phyloP scores from a whole-genome alignment of 345 rosid species.

The Brassica nigra region DNA sequence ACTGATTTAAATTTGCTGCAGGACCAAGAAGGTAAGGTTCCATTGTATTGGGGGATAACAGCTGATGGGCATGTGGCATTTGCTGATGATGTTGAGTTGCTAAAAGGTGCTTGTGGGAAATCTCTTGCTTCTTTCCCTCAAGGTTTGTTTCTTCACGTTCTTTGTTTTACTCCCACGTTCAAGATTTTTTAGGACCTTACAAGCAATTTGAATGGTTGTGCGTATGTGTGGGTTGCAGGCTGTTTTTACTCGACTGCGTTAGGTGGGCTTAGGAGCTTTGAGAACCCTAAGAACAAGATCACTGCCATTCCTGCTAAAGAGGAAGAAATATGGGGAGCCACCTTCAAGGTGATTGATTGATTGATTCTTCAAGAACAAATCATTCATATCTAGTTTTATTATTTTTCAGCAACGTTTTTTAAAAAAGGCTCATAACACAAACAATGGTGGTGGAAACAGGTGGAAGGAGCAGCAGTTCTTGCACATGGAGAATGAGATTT shows the following conservation, averaged over 20 bases:
- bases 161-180: background rate
- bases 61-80: slow-evolving; percentile 93
- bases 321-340: slow-evolving; percentile 98
- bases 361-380: background rate
- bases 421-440: slow-evolving; percentile 2
- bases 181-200: background rate
- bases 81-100: slow-evolving; percentile 79
- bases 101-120: slow-evolving; percentile 94
- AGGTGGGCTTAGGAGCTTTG: slow-evolving; percentile 86
- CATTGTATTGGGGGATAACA: slow-evolving; percentile 96
- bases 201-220: slow-evolving; percentile 1
- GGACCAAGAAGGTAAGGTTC: slow-evolving; percentile 94
- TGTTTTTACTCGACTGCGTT: slow-evolving; percentile 87
- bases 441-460: slow-evolving; percentile 54
- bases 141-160: slow-evolving; percentile 49
- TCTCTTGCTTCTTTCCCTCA: slow-evolving; percentile 97
- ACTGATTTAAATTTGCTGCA: slow-evolving; percentile 29
- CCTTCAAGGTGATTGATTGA: slow-evolving; percentile 70
- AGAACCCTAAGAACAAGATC: slow-evolving; percentile 89
- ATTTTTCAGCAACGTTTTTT: background rate
- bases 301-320: slow-evolving; percentile 90
- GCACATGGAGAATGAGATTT: slow-evolving; percentile 52
- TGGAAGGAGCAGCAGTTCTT: slow-evolving; percentile 82
- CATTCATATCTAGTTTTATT: background rate
- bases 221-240: slow-evolving; percentile 50